A percentile compares a stretch with the other conserved stretches of the same genome.
Evolutionary conservation across 176 grass and related monocot genomes (phyloP).

Genomic region (Ampelocalamus luodianensis): DNA sequence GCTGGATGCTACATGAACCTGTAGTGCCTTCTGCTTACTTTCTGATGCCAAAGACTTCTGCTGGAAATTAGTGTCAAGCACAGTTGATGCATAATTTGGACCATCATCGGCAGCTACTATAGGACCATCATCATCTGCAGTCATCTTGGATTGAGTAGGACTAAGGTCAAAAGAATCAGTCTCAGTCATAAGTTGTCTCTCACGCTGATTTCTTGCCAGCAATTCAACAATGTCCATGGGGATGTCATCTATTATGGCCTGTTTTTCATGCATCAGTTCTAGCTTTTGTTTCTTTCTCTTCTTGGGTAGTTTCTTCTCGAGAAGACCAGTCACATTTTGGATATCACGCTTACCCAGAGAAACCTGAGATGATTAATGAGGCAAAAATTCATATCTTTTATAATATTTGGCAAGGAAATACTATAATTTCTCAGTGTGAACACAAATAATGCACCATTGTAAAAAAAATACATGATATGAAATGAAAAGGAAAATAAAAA

Average conservation of each 20-base stretch:
- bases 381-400: constrained; percentile 37
- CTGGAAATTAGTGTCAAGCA: constrained; percentile 33
- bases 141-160: background rate
- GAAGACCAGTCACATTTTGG: constrained; percentile 26
- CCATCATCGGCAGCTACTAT: constrained; percentile 20
- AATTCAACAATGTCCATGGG: constrained; percentile 95
- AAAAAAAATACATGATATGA: background rate
- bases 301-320: constrained; percentile 36
- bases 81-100: constrained; percentile 38
- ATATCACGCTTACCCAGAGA: constrained; percentile 40
- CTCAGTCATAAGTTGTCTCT: constrained; percentile 50
- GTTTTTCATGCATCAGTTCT: constrained; percentile 39
- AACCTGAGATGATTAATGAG: constrained; percentile 45
- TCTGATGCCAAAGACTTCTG: constrained; percentile 36
- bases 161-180: constrained; percentile 29
- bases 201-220: constrained; percentile 63
- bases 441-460: constrained; percentile 15
- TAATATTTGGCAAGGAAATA: constrained; percentile 20
- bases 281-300: constrained; percentile 49
- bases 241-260: constrained; percentile 60
- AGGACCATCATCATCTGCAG: constrained; percentile 44
- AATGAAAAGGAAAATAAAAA: background rate
- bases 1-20: constrained; percentile 11
- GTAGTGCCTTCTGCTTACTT: constrained; percentile 38
- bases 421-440: background rate